Evolutionary conservation across 2,329 filamentous ascomycete genomes (phyloP).

Genomic region (Trichoderma harzianum): DNA sequence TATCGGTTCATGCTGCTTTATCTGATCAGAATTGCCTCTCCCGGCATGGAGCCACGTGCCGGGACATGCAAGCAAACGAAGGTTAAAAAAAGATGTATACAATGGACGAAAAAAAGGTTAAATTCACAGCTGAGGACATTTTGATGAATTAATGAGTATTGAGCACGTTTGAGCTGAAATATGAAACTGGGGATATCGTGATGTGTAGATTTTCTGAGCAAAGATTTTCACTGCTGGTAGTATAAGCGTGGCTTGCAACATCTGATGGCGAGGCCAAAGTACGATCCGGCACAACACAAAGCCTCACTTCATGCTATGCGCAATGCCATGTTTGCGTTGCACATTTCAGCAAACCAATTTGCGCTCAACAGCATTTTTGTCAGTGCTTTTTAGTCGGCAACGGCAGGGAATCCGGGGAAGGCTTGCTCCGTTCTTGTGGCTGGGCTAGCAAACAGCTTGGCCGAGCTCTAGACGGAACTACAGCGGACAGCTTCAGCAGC

Average conservation of each 20-base stretch:
- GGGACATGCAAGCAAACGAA: background rate
- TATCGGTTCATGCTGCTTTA: conserved; percentile 3
- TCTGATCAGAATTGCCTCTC: conserved; percentile 10
- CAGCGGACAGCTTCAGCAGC: background rate
- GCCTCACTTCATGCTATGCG: background rate
- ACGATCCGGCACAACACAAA: background rate
- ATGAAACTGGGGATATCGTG: too few species aligned
- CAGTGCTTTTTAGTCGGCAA: background rate
- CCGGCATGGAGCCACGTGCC: conserved; percentile 8
- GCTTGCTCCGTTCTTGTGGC: conserved; percentile 1
- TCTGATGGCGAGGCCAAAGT: background rate
- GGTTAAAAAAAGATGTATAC: background rate
- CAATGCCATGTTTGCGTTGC: background rate
- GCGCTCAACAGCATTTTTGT: background rate
- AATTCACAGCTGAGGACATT: background rate
- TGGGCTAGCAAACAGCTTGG: conserved; percentile 10
- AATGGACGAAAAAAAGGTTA: background rate
- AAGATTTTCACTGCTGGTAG: background rate
- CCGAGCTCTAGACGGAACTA: background rate
- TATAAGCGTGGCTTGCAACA: background rate
- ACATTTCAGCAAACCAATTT: background rate
- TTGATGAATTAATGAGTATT: background rate
- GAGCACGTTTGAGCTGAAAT: background rate
- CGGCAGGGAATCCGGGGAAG: background rate
- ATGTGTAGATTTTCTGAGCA: background rate